phyloP scores from a whole-genome alignment of 257 asterid species.

The Nicotiana tomentosiformis region DNA sequence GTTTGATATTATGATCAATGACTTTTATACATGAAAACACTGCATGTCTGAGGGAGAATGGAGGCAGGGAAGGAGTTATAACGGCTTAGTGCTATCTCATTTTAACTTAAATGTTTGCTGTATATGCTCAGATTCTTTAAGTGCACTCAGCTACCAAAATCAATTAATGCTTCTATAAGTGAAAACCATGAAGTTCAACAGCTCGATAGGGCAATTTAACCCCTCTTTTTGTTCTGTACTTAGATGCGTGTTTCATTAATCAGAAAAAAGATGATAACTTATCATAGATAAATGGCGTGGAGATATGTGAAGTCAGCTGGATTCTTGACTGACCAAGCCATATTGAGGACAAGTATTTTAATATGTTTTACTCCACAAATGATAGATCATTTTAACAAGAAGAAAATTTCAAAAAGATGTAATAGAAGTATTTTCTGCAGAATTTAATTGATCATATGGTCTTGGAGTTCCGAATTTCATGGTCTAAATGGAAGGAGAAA shows the following conservation, averaged over 20 bases:
- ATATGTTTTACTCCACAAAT: not conserved
- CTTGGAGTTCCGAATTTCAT: not conserved
- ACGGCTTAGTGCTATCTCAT: not conserved
- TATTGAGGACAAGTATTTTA: not conserved
- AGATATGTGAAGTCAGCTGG: not conserved
- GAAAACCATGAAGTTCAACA: slow-evolving; percentile 1
- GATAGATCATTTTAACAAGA: not conserved
- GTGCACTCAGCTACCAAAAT: not conserved
- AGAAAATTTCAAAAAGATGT: not conserved
- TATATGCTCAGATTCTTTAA: not conserved
- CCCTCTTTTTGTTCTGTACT: not conserved
- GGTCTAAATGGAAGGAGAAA: slow-evolving; percentile 12
- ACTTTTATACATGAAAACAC: not conserved
- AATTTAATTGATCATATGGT: slow-evolving; percentile 7
- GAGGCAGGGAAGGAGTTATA: not conserved
- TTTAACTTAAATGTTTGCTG: not conserved
- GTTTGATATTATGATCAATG: not conserved
- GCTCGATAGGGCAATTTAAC: not conserved
- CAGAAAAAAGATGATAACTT: not conserved
- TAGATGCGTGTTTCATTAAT: not conserved
- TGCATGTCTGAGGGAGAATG: not conserved
- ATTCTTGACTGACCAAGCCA: not conserved
- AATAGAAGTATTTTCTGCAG: not conserved
- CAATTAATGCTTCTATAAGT: slow-evolving; percentile 6
- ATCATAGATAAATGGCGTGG: not conserved